Evolutionary conservation across 768 basidiomycete genomes (phyloP).

Genomic region (Termitomyces sp.): DNA sequence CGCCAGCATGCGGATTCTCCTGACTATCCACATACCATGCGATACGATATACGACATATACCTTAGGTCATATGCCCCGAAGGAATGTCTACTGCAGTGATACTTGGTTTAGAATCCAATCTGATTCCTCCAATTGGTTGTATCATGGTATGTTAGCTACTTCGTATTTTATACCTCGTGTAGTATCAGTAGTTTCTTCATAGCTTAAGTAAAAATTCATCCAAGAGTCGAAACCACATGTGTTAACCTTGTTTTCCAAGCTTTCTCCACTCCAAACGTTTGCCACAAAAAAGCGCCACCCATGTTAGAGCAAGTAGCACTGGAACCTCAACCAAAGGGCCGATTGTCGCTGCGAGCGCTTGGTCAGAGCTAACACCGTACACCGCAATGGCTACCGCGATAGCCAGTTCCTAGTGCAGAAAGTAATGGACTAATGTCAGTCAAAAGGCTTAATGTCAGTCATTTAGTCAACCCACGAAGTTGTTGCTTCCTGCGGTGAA

Average conservation of each 20-base stretch:
- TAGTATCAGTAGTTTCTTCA: constrained; percentile 2
- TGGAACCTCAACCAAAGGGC: constrained; percentile 77
- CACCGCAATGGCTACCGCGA: constrained; percentile 74
- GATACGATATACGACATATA: constrained; percentile 1
- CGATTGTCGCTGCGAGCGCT: constrained; percentile 78
- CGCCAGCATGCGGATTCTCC: constrained; percentile 1
- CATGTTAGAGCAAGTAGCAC: constrained; percentile 68
- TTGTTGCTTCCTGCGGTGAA: constrained; percentile 84
- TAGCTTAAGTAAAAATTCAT: background rate
- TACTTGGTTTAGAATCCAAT: background rate
- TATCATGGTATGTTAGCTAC: background rate
- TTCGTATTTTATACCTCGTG: background rate
- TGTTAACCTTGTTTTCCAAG: background rate
- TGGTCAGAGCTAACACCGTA: constrained; percentile 78
- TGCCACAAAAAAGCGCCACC: constrained; percentile 48
- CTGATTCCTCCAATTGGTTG: background rate
- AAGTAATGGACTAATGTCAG: background rate
- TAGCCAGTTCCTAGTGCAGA: constrained; percentile 67
- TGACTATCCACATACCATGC: background rate
- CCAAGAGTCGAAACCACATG: background rate
- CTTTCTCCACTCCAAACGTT: constrained; percentile 35
- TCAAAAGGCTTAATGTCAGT: background rate
- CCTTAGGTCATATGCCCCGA: background rate
- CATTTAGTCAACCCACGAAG: constrained; percentile 53
- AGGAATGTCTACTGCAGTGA: background rate